Evolutionary conservation across 163 green algal species (phyloP), one percentile per base, ranked within the genome.

Genomic region (Coccomyxa subellipsoidea): DNA sequence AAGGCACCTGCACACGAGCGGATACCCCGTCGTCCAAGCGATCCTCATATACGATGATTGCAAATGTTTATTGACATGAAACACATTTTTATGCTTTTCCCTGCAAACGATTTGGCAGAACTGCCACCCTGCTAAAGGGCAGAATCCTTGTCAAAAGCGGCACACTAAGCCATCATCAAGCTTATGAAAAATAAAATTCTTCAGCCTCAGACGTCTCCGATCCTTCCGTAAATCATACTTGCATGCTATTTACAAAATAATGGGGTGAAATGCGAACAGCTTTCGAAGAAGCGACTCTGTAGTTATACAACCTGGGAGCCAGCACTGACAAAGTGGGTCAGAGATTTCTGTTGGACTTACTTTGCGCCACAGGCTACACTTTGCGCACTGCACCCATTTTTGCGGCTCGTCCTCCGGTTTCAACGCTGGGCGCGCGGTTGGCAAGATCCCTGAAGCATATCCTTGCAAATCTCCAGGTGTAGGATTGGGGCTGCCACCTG

Each of bases 351-450:
- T 69, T 38, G 15, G 31, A 59, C 76, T 35, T 70, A 91, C 92
- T 89, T 95, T 93, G 38, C 94, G 89, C 94, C 94, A 97, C 83
- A 95, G 94, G 47, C 89, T 88, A 83, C 94, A 97, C 35, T 82
- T 86, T 72, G 79, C 87, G 86, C 94, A 97, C 80, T 96, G 93
- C 31, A 96, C 92, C 94, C 94, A 97, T 82, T 96, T 97, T 75
- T 96, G 91, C 69, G 91, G 86, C 31, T 86, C 79, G 31, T 80
- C 83, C 73, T 85, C 78, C 36, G 31, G 76, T 40, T 80, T 80
- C 23, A 54, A 37, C 23, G 21, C 37, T 32, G 37, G 5, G 36
- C 75, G 36, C 1, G 37, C n/a, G 38, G 25, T 69, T 35, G 75
- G 75, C 38, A 54, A 53, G 70, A 72, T 35, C 75, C 18, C 38